Conservation (phyloP, 768 basidiomycete species). For the Lactarius indigo region DNA sequence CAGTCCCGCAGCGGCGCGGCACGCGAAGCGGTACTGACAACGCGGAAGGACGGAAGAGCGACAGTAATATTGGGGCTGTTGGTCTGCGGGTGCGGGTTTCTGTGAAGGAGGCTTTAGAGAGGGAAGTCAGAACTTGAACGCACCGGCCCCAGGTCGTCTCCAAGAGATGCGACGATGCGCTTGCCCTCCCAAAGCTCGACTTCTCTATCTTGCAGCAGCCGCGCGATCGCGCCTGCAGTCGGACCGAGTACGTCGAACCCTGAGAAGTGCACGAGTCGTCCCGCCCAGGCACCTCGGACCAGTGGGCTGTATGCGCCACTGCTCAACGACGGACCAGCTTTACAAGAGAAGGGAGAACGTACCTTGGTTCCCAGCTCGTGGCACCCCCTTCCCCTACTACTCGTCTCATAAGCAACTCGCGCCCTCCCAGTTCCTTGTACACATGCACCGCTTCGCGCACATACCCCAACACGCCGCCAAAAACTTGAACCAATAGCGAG, state of each 20-base stretch:
- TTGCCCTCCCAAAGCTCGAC: conserved; percentile 62
- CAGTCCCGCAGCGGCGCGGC: conserved; percentile 65
- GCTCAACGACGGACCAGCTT: background rate
- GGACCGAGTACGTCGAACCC: conserved; percentile 63
- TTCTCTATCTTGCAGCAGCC: conserved; percentile 59
- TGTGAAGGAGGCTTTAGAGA: conserved; percentile 26
- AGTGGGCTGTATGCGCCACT: conserved; percentile 38
- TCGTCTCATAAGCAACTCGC: conserved; percentile 62
- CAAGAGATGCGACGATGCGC: conserved; percentile 50
- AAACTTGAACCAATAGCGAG: conserved; percentile 51
- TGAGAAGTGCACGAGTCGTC: conserved; percentile 54
- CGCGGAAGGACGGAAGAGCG: conserved; percentile 55
- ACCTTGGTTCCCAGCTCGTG: conserved; percentile 56
- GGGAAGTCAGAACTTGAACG: background rate
- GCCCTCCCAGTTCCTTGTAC: conserved; percentile 66
- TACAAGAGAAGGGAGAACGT: background rate
- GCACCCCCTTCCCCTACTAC: conserved; percentile 55
- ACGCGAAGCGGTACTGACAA: conserved; percentile 60
- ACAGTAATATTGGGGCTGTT: conserved; percentile 42
- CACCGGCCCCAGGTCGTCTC: conserved; percentile 42
- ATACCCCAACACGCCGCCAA: conserved; percentile 58
- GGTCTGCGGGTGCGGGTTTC: conserved; percentile 10
- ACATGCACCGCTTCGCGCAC: conserved; percentile 56
- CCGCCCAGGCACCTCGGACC: conserved; percentile 56
- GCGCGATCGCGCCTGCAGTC: conserved; percentile 59